phyloP scores from a whole-genome alignment of 1,284 basidiomycete genomes.

The Veloboletus limbatus region DNA sequence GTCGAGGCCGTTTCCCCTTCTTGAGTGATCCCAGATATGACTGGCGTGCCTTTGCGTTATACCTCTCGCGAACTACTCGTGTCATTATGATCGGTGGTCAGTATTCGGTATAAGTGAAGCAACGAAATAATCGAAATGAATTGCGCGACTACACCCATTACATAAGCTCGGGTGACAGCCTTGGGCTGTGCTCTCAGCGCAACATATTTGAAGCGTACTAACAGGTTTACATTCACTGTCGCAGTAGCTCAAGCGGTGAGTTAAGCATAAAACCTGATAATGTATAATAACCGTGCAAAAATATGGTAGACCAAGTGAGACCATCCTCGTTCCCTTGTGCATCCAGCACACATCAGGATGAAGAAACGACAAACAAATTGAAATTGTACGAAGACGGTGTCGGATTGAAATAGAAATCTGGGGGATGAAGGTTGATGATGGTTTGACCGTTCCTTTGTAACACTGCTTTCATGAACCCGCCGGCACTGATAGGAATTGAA shows the following conservation, averaged over 20 bases:
- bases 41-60: slow-evolving; percentile 63
- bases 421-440: slow-evolving; percentile 49
- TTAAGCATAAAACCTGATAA: not conserved
- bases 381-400: slow-evolving; percentile 59
- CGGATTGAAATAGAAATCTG: slow-evolving; percentile 51
- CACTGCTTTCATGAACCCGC: slow-evolving; percentile 58
- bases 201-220: too few relatives aligned
- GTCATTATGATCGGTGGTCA: slow-evolving; percentile 30
- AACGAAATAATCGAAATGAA: too few relatives aligned
- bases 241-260: not conserved
- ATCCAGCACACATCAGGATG: slow-evolving; percentile 20
- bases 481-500: slow-evolving; percentile 54
- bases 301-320: not conserved
- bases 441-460: slow-evolving; percentile 53
- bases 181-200: too few relatives aligned
- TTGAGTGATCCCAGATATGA: slow-evolving; percentile 56
- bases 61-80: slow-evolving; percentile 37
- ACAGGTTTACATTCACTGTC: not conserved
- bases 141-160: not conserved
- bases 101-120: too few relatives aligned
- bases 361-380: slow-evolving; percentile 54
- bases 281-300: not conserved
- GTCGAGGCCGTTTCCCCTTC: slow-evolving; percentile 39
- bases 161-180: too few relatives aligned
- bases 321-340: not conserved